These are phyloP conservation scores for Nakazawaea ernobii DNA, from an alignment of 805 yeast genomes.

Conservation along the genomic window DNA sequence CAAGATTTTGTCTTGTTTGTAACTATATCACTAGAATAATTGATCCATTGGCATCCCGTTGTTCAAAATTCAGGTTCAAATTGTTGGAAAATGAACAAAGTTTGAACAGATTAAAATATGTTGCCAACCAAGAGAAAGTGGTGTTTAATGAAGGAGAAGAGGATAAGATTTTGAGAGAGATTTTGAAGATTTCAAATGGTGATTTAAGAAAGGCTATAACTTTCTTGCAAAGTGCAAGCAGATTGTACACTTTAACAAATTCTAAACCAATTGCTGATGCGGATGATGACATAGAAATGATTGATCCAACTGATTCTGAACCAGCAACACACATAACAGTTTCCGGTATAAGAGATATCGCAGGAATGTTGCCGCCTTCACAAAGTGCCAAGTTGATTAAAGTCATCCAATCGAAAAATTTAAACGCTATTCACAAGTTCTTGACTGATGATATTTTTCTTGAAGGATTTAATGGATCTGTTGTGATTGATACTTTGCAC, in stretches of 20 bases:
- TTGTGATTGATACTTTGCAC: slow-evolving; percentile 25
- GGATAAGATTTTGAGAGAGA: slow-evolving; percentile 51
- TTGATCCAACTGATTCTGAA: slow-evolving; percentile 11
- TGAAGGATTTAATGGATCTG: slow-evolving; percentile 27
- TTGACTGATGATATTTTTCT: slow-evolving; percentile 22
- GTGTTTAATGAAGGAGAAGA: slow-evolving; percentile 25
- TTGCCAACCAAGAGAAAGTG: slow-evolving; percentile 48
- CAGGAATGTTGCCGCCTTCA: slow-evolving; percentile 25
- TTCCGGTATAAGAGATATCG: slow-evolving; percentile 21
- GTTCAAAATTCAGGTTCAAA: slow-evolving; percentile 90
- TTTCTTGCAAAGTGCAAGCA: slow-evolving; percentile 76
- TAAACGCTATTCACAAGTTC: slow-evolving; percentile 20
- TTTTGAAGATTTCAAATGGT: slow-evolving; percentile 74
- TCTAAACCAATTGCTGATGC: slow-evolving; percentile 4
- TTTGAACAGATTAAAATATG: slow-evolving; percentile 54
- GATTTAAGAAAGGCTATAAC: slow-evolving; percentile 94
- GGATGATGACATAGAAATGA: slow-evolving; percentile 25
- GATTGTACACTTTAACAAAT: slow-evolving; percentile 32
- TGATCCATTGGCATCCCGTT: slow-evolving; percentile 93
- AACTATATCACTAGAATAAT: slow-evolving; percentile 95
- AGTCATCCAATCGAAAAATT: slow-evolving; percentile 16
- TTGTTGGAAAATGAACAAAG: slow-evolving; percentile 71
- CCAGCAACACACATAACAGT: slow-evolving; percentile 14
- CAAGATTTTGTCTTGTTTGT: slow-evolving; percentile 92
- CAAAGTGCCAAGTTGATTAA: slow-evolving; percentile 16